Evolutionary conservation across 768 basidiomycete genomes (phyloP), one percentile per base, ranked within the genome.

Genomic region (Kwoniella sp.): DNA sequence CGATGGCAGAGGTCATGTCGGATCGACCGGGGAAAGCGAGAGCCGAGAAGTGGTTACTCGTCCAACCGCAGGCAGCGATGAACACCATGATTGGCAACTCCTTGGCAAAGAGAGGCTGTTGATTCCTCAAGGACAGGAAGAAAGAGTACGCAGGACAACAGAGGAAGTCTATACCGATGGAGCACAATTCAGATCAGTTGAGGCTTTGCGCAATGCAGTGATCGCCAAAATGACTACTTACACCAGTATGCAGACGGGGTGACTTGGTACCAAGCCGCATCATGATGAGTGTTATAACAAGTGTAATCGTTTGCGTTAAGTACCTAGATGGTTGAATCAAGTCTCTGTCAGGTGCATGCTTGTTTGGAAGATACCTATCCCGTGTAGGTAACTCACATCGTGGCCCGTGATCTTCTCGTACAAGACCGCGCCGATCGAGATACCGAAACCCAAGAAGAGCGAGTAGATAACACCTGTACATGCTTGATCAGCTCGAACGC

Each of bases 1-100:
- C 91, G 60, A 90, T 85, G 1, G 90, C 89, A 6, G 90, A 88
- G 27, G 85, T 87, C 74, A 92, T 88, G 75, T 93, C 90, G 60
- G 83, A 84, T 77, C 90, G 88, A 64, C 85, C 85, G 33, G 82
- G 81, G 75, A 91, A 90, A 3, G 78, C 77, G 40, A 84, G 81
- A 2, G 86, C 85, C 2, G 88, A 74, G 65, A 80, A 90, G 73
- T 90, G 86, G 77, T 91, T 93, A 46, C 86, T 87, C 15, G 86
- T 84, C 90, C 90, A 92, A 0, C 91, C 90, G 21, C 86, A 80
- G 60, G 83, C 87, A 1, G 89, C 81, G 58, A 90, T 86, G 6
- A 79, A 74, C 17, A 91, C 82, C 64, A 82, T 82, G 57, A 78
- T 71, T 1, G 81, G 81, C 69, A 80, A 68, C 63, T 83, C 81